phyloP scores from a whole-genome alignment of 106 monocot species.

The Narthecium ossifragum region DNA sequence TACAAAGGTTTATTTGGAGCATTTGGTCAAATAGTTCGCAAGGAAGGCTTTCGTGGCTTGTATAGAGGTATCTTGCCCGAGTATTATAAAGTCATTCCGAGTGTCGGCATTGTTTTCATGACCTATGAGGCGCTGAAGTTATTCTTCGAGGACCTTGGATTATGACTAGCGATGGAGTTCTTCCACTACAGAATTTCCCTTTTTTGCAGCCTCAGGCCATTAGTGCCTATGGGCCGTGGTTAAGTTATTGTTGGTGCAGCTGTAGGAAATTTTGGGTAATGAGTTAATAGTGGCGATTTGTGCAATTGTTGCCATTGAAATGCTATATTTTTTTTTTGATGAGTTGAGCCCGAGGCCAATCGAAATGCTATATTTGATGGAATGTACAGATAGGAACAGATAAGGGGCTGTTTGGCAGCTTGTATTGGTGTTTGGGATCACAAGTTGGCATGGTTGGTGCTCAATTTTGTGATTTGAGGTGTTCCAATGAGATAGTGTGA shows the following conservation, averaged over 20 bases:
- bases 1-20: constrained; percentile 74
- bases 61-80: constrained; percentile 89
- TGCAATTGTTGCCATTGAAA: constrained; percentile 26
- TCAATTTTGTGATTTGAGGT: too few relatives aligned
- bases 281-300: constrained; percentile 39
- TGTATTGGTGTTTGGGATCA: too few relatives aligned
- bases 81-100: constrained; percentile 85
- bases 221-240: background rate
- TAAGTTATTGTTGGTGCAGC: constrained; percentile 7
- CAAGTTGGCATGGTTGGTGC: too few relatives aligned
- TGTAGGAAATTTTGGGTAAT: background rate
- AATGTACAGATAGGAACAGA: too few relatives aligned
- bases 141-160: constrained; percentile 15
- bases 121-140: constrained; percentile 69
- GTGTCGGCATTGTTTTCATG: constrained; percentile 87
- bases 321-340: too few relatives aligned
- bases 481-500: too few relatives aligned
- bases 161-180: constrained; percentile 4
- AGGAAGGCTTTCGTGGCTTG: constrained; percentile 64
- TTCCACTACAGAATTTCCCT: background rate
- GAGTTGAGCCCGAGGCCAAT: too few relatives aligned
- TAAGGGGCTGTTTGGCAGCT: too few relatives aligned
- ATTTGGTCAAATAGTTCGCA: constrained; percentile 62
- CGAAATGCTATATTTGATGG: too few relatives aligned
- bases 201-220: background rate